Conservation (phyloP, 805 yeast species). For the Jamesozyma jinghongensis region DNA sequence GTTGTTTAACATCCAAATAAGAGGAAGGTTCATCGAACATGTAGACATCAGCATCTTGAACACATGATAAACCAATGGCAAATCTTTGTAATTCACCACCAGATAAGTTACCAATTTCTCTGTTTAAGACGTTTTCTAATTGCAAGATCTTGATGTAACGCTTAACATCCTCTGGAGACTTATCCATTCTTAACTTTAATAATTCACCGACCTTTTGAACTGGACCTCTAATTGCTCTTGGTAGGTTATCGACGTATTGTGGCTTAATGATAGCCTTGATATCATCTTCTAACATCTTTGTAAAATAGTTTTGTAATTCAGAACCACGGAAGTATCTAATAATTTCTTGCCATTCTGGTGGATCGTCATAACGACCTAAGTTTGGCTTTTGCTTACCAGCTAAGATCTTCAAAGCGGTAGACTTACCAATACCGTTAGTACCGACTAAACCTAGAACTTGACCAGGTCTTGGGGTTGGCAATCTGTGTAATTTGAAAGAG, state of each 20-base stretch:
- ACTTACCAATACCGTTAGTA: slow-evolving; percentile 98
- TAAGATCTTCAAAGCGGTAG: slow-evolving; percentile 91
- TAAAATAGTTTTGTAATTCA: slow-evolving; percentile 92
- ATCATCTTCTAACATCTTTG: slow-evolving; percentile 86
- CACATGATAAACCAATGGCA: slow-evolving; percentile 95
- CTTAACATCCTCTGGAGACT: slow-evolving; percentile 52
- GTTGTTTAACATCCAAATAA: slow-evolving; percentile 95
- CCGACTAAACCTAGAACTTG: slow-evolving; percentile 97
- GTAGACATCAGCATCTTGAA: slow-evolving; percentile 88
- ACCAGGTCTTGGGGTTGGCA: slow-evolving; percentile 98
- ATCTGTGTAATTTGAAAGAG: slow-evolving; percentile 91
- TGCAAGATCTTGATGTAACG: slow-evolving; percentile 63
- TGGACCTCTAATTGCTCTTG: slow-evolving; percentile 91
- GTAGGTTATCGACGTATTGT: slow-evolving; percentile 95
- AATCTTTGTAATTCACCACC: slow-evolving; percentile 99
- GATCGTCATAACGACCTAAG: slow-evolving; percentile 86
- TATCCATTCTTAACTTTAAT: slow-evolving; percentile 66
- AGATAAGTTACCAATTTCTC: slow-evolving; percentile 84
- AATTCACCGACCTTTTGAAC: slow-evolving; percentile 78
- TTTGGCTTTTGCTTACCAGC: slow-evolving; percentile 98
- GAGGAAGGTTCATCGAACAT: slow-evolving; percentile 99
- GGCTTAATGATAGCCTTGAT: slow-evolving; percentile 97
- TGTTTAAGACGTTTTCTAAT: slow-evolving; percentile 61
- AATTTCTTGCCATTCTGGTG: slow-evolving; percentile 96
- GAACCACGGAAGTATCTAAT: slow-evolving; percentile 90